Conservation (phyloP, 179 eudicot species). For the Corrigiola litoralis region DNA sequence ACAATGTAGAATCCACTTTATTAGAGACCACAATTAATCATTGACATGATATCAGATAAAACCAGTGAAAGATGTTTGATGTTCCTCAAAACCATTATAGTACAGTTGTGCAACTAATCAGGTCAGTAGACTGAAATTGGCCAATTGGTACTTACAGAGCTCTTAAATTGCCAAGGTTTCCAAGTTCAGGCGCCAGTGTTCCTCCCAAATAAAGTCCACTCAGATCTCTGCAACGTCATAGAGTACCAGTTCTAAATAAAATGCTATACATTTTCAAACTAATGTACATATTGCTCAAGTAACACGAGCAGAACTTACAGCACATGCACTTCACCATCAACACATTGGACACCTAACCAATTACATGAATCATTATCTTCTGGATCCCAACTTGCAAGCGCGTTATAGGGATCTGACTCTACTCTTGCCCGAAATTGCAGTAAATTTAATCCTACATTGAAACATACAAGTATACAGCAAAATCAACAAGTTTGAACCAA, state of each 20-base stretch:
- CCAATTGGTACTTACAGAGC: constrained; percentile 54
- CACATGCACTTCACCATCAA: constrained; percentile 64
- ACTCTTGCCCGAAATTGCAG: constrained; percentile 52
- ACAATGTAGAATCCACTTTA: neutral
- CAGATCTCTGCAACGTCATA: constrained; percentile 45
- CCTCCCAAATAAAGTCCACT: constrained; percentile 64
- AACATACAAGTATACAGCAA: neutral
- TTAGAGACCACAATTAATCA: neutral
- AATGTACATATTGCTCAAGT: neutral
- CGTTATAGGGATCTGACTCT: constrained; percentile 56
- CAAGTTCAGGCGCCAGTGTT: constrained; percentile 59
- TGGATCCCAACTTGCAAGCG: constrained; percentile 64
- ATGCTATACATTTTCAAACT: neutral
- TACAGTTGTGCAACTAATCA: neutral
- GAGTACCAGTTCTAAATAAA: neutral
- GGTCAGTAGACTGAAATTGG: neutral
- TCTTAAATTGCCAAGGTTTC: constrained; percentile 58
- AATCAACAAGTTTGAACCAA: constrained; percentile 10
- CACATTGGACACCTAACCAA: constrained; percentile 76
- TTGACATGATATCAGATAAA: too few species aligned
- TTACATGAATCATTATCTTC: constrained; percentile 54
- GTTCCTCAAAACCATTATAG: neutral
- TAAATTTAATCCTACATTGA: constrained; percentile 64
- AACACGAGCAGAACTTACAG: constrained; percentile 64
- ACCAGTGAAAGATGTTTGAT: neutral